Evolutionary conservation across 2,329 filamentous ascomycete species (phyloP).

Genomic region (Cladosporium sp.): DNA sequence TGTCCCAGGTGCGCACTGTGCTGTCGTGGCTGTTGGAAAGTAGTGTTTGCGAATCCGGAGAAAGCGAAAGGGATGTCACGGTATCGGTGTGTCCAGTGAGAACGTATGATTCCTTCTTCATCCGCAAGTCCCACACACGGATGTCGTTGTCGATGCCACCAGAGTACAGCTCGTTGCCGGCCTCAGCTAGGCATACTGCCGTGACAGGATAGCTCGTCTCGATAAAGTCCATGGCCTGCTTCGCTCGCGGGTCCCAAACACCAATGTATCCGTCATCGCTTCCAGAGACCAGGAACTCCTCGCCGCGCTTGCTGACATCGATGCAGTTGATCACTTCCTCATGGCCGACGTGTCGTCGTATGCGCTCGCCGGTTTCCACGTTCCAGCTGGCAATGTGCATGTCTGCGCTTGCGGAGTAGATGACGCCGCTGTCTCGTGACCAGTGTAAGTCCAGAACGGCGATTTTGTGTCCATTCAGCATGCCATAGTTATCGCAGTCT

Average conservation of each 20-base stretch:
- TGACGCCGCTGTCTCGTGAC: conserved; percentile 87
- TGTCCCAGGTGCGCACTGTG: conserved; percentile 93
- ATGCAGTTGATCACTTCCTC: conserved; percentile 94
- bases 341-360: conserved; percentile 88
- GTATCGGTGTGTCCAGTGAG: conserved; percentile 91
- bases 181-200: conserved; percentile 85
- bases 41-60: conserved; percentile 86
- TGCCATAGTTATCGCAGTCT: conserved; percentile 90
- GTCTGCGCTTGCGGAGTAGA: conserved; percentile 93
- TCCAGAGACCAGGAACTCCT: conserved; percentile 85
- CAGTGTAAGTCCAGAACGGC: conserved; percentile 91
- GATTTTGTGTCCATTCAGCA: conserved; percentile 84
- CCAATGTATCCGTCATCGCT: conserved; percentile 93
- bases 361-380: conserved; percentile 83
- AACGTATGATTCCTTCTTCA: conserved; percentile 83
- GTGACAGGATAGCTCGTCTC: conserved; percentile 92
- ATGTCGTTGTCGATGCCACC: conserved; percentile 97
- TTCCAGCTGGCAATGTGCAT: conserved; percentile 95
- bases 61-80: conserved; percentile 85
- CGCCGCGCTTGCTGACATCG: conserved; percentile 84
- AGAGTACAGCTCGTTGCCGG: conserved; percentile 91
- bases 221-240: conserved; percentile 83
- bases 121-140: conserved; percentile 93
- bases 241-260: conserved; percentile 92
- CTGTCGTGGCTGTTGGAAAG: conserved; percentile 93